These are phyloP conservation scores for Diaporthe destruens DNA, from an alignment of 2,329 filamentous ascomycete genomes.

Conservation along the genomic window DNA sequence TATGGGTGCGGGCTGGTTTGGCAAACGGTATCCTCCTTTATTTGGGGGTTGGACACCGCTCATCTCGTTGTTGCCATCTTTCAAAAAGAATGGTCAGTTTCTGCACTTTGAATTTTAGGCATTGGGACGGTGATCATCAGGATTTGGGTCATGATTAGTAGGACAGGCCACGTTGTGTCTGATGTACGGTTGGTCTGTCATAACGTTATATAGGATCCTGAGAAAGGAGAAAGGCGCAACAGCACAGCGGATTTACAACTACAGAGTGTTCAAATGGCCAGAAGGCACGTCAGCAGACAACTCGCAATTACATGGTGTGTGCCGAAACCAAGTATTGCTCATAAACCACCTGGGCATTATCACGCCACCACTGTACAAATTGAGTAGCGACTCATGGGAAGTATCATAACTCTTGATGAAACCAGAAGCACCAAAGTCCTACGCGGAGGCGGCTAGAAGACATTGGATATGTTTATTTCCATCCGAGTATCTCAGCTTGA, in stretches of 20 bases:
- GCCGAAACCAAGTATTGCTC: neutral
- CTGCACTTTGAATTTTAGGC: conserved; percentile 27
- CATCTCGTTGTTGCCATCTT: conserved; percentile 28
- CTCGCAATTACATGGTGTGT: neutral
- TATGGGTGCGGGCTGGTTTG: conserved; percentile 34
- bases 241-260: neutral
- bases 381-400: neutral
- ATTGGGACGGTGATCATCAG: conserved; percentile 20
- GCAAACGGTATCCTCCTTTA: conserved; percentile 32
- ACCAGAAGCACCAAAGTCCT: neutral
- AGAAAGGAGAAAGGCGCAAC: conserved; percentile 11
- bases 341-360: neutral
- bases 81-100: conserved; percentile 30
- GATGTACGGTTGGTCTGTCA: neutral
- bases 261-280: neutral
- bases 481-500: conserved; percentile 55
- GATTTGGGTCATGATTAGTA: neutral
- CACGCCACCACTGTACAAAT: neutral
- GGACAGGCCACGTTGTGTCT: neutral
- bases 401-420: neutral
- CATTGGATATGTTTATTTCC: conserved; percentile 49
- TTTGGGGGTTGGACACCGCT: conserved; percentile 36
- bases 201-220: conserved; percentile 2
- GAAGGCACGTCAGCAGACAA: neutral
- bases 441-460: too few relatives aligned